Base-by-base conservation (phyloP, 2,329 filamentous ascomycete genomes). In the Fusarium sp. region DNA sequence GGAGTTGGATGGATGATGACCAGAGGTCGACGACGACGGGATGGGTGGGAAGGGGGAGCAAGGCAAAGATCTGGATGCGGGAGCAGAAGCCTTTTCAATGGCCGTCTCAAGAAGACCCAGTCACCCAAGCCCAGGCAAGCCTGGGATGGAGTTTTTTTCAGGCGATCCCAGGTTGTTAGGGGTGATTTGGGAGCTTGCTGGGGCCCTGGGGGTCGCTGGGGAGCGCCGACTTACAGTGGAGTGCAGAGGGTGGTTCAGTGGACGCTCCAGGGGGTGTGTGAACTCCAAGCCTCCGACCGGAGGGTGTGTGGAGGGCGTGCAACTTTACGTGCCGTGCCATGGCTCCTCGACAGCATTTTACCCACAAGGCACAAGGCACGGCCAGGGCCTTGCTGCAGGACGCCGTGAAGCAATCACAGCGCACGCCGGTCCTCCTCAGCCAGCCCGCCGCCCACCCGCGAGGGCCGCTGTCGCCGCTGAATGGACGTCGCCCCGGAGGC, bases 61-160 rank as follows among this genome's bases (percentile, higher is more conserved):
- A 68, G 64, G 68, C 67, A 70, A 33, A 73, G 69, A 73, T 74
- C 73, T 70, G 73, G 71, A 73, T 71, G 77, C 74, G 78, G 79
- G 78, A 78, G 69, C 76, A 75, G 75, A 75, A 73, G 78, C 76
- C 75, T 81, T 81, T 81, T 81, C 74, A 81, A 81, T 81, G 78
- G 72, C 68, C 70, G 75, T 71, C 69, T 14, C 69, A 69, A 70
- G 58, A 63, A 51, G 66, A 61, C 69, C 67, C 68, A 65, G 68
- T 69, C 73, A 72, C 44, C 50, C 68, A 65, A 33, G 67, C 61
- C 64, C 36, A 69, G 64, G 38, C 60, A 61, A 59, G 62, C 64
- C 70, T 67, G 55, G 71, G 71, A 68, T 74, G 73, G 72, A 74
- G 71, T 70, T 72, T 75, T 75, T 72, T 71, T 70, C 74, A 74